These are phyloP conservation scores for Rhizopogon vulgaris DNA, from an alignment of 768 basidiomycete species.

Conservation along the genomic window DNA sequence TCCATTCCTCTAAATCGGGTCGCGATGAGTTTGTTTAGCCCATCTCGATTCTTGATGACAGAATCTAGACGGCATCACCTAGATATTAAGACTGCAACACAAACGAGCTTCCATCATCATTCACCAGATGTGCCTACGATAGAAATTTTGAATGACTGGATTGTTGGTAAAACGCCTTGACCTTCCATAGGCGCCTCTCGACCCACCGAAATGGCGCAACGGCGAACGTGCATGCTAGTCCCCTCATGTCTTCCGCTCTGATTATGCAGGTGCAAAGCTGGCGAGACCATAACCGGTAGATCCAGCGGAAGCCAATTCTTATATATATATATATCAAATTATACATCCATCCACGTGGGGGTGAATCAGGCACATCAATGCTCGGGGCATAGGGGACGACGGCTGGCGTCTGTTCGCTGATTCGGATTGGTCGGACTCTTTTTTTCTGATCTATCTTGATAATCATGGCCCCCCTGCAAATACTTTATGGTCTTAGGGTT, in stretches of 20 bases:
- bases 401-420: constrained; percentile 9
- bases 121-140: constrained; percentile 34
- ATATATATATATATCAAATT: constrained; percentile 33
- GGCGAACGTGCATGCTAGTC: constrained; percentile 40
- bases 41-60: too few species aligned
- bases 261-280: constrained; percentile 24
- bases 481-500: background rate
- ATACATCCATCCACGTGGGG: constrained; percentile 44
- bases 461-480: too few species aligned
- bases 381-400: constrained; percentile 14
- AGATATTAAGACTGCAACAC: too few species aligned
- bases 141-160: constrained; percentile 40
- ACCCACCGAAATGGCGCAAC: constrained; percentile 49
- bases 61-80: too few species aligned
- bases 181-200: constrained; percentile 32
- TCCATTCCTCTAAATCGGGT: constrained; percentile 34
- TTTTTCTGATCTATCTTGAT: constrained; percentile 18
- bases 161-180: constrained; percentile 49
- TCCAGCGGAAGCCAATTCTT: constrained; percentile 48
- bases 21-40: background rate
- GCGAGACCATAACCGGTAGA: constrained; percentile 43
- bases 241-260: constrained; percentile 29
- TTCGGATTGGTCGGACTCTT: constrained; percentile 24
- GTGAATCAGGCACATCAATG: constrained; percentile 21
- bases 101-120: constrained; percentile 30